phyloP scores from a whole-genome alignment of 1,284 basidiomycete genomes.

The Ganoderma leucocontextum region DNA sequence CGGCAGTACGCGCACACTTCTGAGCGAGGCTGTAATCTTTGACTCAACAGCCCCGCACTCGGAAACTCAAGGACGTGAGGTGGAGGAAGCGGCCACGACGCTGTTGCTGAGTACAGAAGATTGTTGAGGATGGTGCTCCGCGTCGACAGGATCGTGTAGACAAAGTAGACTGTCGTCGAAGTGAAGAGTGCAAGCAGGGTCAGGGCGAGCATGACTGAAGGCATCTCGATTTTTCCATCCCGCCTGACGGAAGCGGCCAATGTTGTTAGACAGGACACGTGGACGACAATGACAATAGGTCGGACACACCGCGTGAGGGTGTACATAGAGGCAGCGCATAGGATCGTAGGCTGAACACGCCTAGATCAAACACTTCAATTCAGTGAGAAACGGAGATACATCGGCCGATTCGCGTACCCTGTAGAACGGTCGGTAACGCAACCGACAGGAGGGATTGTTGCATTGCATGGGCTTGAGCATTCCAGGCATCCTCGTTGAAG shows the following conservation, averaged over 20 bases:
- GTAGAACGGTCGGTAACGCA: neutral
- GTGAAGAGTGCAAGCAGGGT: neutral
- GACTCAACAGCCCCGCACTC: neutral
- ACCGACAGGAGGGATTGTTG: neutral
- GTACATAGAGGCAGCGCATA: neutral
- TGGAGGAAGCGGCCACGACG: neutral
- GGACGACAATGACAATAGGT: too few relatives aligned
- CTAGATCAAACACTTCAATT: neutral
- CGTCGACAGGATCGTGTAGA: neutral
- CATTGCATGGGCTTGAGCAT: neutral
- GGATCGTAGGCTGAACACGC: neutral
- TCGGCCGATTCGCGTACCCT: too few relatives aligned
- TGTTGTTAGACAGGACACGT: too few relatives aligned
- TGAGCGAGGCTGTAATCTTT: neutral
- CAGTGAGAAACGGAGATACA: too few relatives aligned
- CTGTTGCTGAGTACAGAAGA: neutral
- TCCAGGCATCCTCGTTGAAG: neutral
- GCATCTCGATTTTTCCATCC: neutral
- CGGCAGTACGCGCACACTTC: neutral
- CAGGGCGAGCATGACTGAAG: neutral
- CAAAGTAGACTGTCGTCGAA: neutral
- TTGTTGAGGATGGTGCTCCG: neutral
- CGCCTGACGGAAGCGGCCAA: too few relatives aligned
- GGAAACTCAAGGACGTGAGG: neutral
- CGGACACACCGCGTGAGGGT: neutral